Evolutionary conservation across 2,329 filamentous ascomycete genomes (phyloP), one percentile per base, ranked within the genome.

Genomic region (Trichoderma atroviride): DNA sequence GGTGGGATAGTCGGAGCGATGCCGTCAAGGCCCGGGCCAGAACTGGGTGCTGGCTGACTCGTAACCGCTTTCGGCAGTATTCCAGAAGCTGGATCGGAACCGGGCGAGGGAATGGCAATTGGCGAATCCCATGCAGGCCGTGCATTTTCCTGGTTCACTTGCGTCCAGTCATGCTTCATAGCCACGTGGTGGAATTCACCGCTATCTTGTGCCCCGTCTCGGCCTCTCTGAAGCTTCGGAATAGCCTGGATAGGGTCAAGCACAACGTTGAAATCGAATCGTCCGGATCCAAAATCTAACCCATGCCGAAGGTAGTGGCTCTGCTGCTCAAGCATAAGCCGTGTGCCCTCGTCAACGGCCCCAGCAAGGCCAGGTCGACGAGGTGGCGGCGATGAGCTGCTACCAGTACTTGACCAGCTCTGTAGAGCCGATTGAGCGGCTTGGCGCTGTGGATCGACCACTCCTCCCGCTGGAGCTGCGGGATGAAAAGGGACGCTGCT

Each of bases 241-340:
- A 85, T 83, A 64, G 71, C 35, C 56, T 88, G 85, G 7, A 85
- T 84, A 40, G 86, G 81, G 70, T 90, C 88, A 1, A 95, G 83
- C 2, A 96, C 82, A 73, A 94, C 94, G 69, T 89, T 90, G 37
- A 96, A 86, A 6, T 89, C 90, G 10, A 94, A 83, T 58, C 89
- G 86, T 75, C 94, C 92, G 0, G 86, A 82, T 3, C 86, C 85
- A 69, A 92, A 81, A 50, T 91, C 86, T 1, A 91, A 77, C 50
- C 85, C 85, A 69, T 89, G 87, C 22, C 83, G 78, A 61, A 84
- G 79, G 24, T 84, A 82, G 35, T 84, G 80, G 7, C 82, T 82
- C 73, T 86, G 86, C 74, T 85, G 85, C 71, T 77, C 82, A 66
- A 82, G 76, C 70, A 78, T 76, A 6, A 37, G 64, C 27, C 50